A percentile compares a stretch with the other conserved stretches of the same genome.
Conservation (phyloP, 768 basidiomycete genomes). For the Sistotremastrum niveocremeum region DNA sequence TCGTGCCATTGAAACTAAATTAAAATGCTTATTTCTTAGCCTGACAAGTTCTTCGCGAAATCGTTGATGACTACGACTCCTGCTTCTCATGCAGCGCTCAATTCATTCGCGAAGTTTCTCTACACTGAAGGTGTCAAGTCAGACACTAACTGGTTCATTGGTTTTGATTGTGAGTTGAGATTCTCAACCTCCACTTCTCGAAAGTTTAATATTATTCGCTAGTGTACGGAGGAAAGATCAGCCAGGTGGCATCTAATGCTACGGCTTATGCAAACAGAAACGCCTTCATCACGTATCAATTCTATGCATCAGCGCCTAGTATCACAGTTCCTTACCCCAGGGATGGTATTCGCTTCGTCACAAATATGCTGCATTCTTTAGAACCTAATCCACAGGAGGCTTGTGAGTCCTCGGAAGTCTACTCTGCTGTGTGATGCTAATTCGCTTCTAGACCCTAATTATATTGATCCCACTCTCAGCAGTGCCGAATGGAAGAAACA, state of each 20-base stretch:
- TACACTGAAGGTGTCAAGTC: constrained; percentile 25
- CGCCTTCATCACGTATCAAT: constrained; percentile 33
- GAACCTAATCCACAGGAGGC: too few species aligned
- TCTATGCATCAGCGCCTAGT: constrained; percentile 31
- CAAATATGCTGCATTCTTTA: constrained; percentile 18
- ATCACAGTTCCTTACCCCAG: constrained; percentile 27
- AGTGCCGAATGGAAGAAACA: too few species aligned
- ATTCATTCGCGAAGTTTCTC: constrained; percentile 26
- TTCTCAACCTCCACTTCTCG: too few species aligned
- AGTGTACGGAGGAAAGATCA: constrained; percentile 32
- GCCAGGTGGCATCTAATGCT: constrained; percentile 22
- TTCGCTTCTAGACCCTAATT: too few species aligned
- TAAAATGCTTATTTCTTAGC: too few species aligned
- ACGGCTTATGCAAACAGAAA: constrained; percentile 34
- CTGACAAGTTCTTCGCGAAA: too few species aligned
- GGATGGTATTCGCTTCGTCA: constrained; percentile 30
- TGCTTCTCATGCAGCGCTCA: constrained; percentile 13
- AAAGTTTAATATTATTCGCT: constrained; percentile 8
- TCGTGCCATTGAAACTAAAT: too few species aligned
- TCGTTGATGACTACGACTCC: too few species aligned
- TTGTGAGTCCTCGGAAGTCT: too few species aligned
- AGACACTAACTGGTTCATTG: constrained; percentile 18
- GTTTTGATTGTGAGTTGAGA: constrained; percentile 1
- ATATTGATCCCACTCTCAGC: too few species aligned
- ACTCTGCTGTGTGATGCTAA: too few species aligned